Percentiles rank a stretch among this genome's conserved stretches.
These are phyloP conservation scores for Lachnellula suecica DNA, from an alignment of 2,329 filamentous ascomycete genomes.

Conservation along the genomic window DNA sequence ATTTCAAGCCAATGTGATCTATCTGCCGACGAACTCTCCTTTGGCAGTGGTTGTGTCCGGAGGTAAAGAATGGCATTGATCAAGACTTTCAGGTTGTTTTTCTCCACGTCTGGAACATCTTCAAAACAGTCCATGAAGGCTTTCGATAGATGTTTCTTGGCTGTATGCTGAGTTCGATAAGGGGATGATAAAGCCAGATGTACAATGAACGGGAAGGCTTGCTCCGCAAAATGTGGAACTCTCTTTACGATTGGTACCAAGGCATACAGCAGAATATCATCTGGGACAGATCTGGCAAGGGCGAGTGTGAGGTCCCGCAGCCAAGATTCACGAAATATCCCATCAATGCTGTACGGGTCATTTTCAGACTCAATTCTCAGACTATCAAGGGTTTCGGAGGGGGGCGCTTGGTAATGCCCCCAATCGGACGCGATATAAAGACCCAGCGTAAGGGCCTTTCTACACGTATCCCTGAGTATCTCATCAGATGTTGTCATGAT, in stretches of 20 bases:
- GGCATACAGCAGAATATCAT: conserved; percentile 68
- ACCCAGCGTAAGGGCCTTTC: conserved; percentile 50
- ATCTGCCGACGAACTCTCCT: conserved; percentile 77
- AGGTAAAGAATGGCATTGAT: conserved; percentile 84
- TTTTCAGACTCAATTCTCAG: neutral
- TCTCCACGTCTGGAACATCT: conserved; percentile 42
- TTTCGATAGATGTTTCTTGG: conserved; percentile 64
- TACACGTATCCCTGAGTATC: conserved; percentile 48
- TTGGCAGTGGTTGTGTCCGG: conserved; percentile 73
- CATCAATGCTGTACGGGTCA: conserved; percentile 20
- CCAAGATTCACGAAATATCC: conserved; percentile 54
- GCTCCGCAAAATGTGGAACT: conserved; percentile 69
- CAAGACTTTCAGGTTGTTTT: conserved; percentile 68
- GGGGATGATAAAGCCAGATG: conserved; percentile 77
- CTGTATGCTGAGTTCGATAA: conserved; percentile 55
- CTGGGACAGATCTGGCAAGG: conserved; percentile 56
- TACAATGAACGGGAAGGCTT: conserved; percentile 78
- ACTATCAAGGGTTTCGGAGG: conserved; percentile 43
- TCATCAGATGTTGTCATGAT: conserved; percentile 47
- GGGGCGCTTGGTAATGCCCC: conserved; percentile 53
- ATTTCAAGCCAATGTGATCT: conserved; percentile 83
- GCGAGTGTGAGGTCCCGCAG: conserved; percentile 59
- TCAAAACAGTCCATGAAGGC: conserved; percentile 65
- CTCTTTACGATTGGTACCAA: conserved; percentile 64
- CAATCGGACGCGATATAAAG: conserved; percentile 56